phyloP scores from a whole-genome alignment of 2,329 filamentous ascomycete genomes.

The Pseudocercospora crystallina region DNA sequence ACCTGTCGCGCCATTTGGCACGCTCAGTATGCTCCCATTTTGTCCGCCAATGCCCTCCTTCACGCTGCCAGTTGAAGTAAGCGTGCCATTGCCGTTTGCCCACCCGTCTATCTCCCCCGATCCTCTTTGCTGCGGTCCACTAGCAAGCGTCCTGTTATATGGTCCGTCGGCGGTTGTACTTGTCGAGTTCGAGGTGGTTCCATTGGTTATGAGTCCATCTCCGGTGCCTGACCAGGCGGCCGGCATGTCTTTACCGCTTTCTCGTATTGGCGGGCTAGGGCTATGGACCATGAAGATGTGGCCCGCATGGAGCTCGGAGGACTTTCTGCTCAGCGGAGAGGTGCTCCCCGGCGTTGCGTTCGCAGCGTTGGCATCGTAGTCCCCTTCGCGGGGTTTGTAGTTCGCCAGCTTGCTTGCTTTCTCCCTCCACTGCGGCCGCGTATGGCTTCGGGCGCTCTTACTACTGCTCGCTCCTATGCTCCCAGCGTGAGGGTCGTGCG shows the following conservation, averaged over 20 bases:
- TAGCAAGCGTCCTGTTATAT: slow-evolving; percentile 16
- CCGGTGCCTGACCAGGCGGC: slow-evolving; percentile 34
- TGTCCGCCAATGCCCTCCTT: slow-evolving; percentile 35
- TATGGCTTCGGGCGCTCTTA: too few relatives aligned
- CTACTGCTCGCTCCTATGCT: too few relatives aligned
- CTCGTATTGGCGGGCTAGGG: slow-evolving; percentile 15
- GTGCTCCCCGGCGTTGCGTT: slow-evolving; percentile 13
- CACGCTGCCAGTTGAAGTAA: slow-evolving; percentile 38
- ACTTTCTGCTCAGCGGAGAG: slow-evolving; percentile 30
- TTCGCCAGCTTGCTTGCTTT: slow-evolving; percentile 26
- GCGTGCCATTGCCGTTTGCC: slow-evolving; percentile 36
- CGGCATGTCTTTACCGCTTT: slow-evolving; percentile 48
- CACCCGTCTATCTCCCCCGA: slow-evolving; percentile 27
- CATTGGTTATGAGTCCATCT: slow-evolving; percentile 9
- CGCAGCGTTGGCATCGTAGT: slow-evolving; percentile 26
- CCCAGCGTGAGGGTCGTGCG: too few relatives aligned
- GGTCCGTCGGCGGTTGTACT: slow-evolving; percentile 29
- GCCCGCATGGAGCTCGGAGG: slow-evolving; percentile 31
- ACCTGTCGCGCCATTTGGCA: slow-evolving; percentile 22
- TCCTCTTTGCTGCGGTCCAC: slow-evolving; percentile 23
- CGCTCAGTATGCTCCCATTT: slow-evolving; percentile 31
- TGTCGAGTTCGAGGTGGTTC: slow-evolving; percentile 27
- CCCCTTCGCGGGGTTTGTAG: slow-evolving; percentile 30
- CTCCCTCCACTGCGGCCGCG: too few relatives aligned
- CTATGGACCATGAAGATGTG: slow-evolving; percentile 44